These are phyloP conservation scores for Talaromyces marneffei DNA, from an alignment of 2,329 filamentous ascomycete species.

Conservation along the genomic window DNA sequence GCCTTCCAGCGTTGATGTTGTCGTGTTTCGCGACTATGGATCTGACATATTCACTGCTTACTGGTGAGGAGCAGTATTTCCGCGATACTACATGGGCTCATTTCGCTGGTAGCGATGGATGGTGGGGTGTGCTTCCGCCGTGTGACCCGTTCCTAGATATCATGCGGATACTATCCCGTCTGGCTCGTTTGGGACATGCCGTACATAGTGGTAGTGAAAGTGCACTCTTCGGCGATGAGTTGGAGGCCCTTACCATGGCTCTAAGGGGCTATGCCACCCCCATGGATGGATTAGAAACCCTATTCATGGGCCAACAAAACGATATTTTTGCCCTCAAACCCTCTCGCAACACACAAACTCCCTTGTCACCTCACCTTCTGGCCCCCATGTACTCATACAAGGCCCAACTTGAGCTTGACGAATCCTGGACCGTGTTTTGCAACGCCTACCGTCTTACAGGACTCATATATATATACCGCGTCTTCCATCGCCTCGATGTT, in stretches of 20 bases:
- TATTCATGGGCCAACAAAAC: neutral
- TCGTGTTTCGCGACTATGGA: constrained; percentile 44
- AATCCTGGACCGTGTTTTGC: constrained; percentile 33
- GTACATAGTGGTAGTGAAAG: neutral
- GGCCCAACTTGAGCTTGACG: constrained; percentile 24
- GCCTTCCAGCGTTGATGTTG: constrained; percentile 30
- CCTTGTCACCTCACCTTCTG: neutral
- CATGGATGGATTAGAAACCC: neutral
- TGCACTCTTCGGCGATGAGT: neutral
- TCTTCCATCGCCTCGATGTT: constrained; percentile 37
- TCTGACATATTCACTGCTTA: constrained; percentile 39
- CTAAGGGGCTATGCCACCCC: neutral
- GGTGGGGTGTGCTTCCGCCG: constrained; percentile 34
- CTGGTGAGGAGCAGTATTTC: constrained; percentile 35
- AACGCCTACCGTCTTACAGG: constrained; percentile 39
- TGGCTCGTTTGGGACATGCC: constrained; percentile 13
- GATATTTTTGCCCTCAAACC: neutral
- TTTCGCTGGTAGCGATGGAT: constrained; percentile 37
- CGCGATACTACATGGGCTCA: constrained; percentile 34
- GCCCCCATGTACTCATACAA: constrained; percentile 1
- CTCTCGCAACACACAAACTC: neutral
- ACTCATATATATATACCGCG: constrained; percentile 41
- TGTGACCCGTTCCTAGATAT: constrained; percentile 16
- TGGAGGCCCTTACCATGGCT: constrained; percentile 4
- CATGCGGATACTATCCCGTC: constrained; percentile 16